Conservation (phyloP, 768 basidiomycete genomes). For the Boletus eberwhitei region DNA sequence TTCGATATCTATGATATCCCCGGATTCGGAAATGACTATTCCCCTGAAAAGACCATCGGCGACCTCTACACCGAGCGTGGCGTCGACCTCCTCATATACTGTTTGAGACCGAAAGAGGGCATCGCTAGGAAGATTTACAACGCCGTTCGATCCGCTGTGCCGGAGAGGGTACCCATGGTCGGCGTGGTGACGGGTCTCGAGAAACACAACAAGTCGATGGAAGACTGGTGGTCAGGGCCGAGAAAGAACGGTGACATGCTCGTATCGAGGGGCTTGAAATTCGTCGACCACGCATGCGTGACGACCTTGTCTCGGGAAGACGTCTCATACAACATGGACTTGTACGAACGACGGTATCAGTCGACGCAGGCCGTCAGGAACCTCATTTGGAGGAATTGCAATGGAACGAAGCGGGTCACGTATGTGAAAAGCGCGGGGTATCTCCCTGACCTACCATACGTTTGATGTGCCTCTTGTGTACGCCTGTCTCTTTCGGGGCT, state of each 20-base stretch:
- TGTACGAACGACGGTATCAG: constrained; percentile 31
- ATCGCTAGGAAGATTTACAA: constrained; percentile 27
- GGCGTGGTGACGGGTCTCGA: constrained; percentile 38
- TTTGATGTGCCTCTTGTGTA: background rate
- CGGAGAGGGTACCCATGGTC: constrained; percentile 37
- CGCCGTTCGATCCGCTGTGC: constrained; percentile 25
- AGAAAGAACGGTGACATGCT: constrained; percentile 35
- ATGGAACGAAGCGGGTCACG: constrained; percentile 28
- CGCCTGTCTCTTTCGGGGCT: background rate
- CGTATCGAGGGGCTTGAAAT: constrained; percentile 31
- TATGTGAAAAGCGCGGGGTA: constrained; percentile 30
- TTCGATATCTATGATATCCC: constrained; percentile 33
- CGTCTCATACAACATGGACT: constrained; percentile 31
- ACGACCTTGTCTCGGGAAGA: constrained; percentile 35
- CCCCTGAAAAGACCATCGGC: constrained; percentile 24
- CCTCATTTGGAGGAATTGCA: constrained; percentile 30
- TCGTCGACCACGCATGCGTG: constrained; percentile 41
- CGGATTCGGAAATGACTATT: constrained; percentile 22
- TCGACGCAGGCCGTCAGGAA: constrained; percentile 25
- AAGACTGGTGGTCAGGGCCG: constrained; percentile 32
- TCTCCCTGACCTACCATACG: constrained; percentile 26
- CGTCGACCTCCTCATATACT: constrained; percentile 32
- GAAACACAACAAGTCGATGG: constrained; percentile 31
- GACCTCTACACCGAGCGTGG: constrained; percentile 31
- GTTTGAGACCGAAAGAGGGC: constrained; percentile 28